These are phyloP conservation scores for Venturiaceae sp. DNA, from an alignment of 2,329 filamentous ascomycete species.

Conservation along the genomic window DNA sequence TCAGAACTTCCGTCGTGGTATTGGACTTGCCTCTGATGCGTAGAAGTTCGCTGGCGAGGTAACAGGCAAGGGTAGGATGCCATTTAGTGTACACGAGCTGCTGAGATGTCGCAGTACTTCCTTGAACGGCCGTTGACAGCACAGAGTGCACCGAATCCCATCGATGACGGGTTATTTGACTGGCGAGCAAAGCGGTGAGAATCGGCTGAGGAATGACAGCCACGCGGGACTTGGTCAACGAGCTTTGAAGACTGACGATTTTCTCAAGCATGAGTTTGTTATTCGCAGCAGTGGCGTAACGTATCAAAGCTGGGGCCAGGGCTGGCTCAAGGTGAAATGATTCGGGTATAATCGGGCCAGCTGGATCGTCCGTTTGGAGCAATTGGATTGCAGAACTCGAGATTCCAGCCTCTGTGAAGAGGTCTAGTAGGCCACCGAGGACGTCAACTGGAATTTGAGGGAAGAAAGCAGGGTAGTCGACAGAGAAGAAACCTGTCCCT, in stretches of 20 bases:
- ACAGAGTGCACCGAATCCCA: constrained; percentile 27
- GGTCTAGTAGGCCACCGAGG: constrained; percentile 41
- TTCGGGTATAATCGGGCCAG: constrained; percentile 42
- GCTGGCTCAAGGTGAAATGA: constrained; percentile 34
- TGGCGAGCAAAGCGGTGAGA: constrained; percentile 29
- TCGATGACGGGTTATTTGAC: constrained; percentile 29
- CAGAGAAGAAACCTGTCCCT: constrained; percentile 12
- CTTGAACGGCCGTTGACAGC: background rate
- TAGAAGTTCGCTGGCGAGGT: constrained; percentile 8
- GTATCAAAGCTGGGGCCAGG: constrained; percentile 43
- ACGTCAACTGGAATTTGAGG: constrained; percentile 35
- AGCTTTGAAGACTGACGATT: constrained; percentile 13
- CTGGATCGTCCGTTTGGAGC: constrained; percentile 40
- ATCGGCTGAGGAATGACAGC: constrained; percentile 13
- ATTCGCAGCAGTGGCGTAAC: constrained; percentile 41
- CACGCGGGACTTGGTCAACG: background rate
- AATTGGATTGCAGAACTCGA: constrained; percentile 44
- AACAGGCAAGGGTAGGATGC: background rate
- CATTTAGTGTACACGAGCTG: background rate
- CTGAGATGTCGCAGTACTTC: background rate
- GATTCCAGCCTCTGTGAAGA: constrained; percentile 34
- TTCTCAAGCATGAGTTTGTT: constrained; percentile 26
- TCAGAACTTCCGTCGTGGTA: too few relatives aligned
- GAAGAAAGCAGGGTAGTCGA: constrained; percentile 36
- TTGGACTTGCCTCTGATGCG: constrained; percentile 7